These are phyloP conservation scores for Pinus tabuliformis DNA, from an alignment of 75 land plant genomes.

Conservation along the genomic window DNA sequence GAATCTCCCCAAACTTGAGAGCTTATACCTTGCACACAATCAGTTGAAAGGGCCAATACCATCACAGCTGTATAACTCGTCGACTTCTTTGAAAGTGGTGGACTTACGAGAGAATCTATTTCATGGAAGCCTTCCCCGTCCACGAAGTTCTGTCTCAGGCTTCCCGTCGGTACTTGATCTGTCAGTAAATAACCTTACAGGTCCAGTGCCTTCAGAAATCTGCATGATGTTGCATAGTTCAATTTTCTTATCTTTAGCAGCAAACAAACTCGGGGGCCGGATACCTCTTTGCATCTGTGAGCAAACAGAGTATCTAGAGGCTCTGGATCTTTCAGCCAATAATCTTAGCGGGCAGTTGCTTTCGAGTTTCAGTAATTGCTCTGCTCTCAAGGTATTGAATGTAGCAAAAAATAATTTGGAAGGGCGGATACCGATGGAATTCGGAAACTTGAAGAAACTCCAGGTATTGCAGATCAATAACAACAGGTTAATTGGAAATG, in stretches of 20 bases:
- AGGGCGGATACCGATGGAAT: background rate
- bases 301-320: background rate
- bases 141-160: background rate
- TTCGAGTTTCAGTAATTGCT: background rate
- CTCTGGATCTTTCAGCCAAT: background rate
- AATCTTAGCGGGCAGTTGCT: background rate
- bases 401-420: background rate
- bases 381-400: background rate
- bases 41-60: background rate
- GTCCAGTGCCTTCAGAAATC: background rate
- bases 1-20: background rate
- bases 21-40: background rate
- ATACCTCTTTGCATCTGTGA: background rate
- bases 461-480: background rate
- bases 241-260: background rate
- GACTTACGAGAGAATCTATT: background rate
- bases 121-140: background rate
- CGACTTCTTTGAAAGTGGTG: background rate
- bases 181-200: background rate
- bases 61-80: background rate
- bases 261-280: background rate
- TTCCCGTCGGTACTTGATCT: background rate
- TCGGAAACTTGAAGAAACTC: background rate
- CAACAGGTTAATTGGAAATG: background rate
- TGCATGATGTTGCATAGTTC: background rate